Evolutionary conservation across 768 basidiomycete species (phyloP).

Genomic region (Tulasnella sp.): DNA sequence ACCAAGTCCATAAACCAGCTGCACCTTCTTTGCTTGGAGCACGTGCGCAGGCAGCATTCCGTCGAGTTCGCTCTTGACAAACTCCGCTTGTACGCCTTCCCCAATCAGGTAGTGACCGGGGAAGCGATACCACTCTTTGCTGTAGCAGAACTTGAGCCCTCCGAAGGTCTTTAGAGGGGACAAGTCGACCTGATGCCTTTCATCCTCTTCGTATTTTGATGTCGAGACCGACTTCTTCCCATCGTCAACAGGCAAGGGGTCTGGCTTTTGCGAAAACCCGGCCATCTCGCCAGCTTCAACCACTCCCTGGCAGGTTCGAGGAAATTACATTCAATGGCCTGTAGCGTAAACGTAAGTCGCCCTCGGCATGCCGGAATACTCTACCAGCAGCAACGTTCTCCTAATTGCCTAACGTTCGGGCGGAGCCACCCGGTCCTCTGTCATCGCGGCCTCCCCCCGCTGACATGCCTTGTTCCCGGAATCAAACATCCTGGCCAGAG

Average conservation of each 20-base stretch:
- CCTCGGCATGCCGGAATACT: too few relatives aligned
- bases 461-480: too few relatives aligned
- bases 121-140: conserved; percentile 98
- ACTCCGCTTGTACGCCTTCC: conserved; percentile 66
- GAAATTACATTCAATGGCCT: too few relatives aligned
- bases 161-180: conserved; percentile 64
- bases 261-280: too few relatives aligned
- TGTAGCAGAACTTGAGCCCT: conserved; percentile 68
- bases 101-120: conserved; percentile 88
- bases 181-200: conserved; percentile 52
- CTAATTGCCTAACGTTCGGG: too few relatives aligned
- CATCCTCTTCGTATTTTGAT: conserved; percentile 38
- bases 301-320: too few relatives aligned
- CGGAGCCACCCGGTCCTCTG: too few relatives aligned
- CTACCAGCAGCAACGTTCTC: too few relatives aligned
- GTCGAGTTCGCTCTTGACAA: conserved; percentile 35
- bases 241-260: conserved; percentile 40
- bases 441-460: too few relatives aligned
- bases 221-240: conserved; percentile 41
- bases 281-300: too few relatives aligned
- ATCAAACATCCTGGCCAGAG: too few relatives aligned
- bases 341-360: too few relatives aligned
- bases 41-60: conserved; percentile 92
- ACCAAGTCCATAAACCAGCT: conserved; percentile 45
- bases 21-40: conserved; percentile 41